A percentile compares a stretch with the other conserved stretches of the same genome.
phyloP scores from a whole-genome alignment of 805 yeast species.

The Pachysolen tannophilus region DNA sequence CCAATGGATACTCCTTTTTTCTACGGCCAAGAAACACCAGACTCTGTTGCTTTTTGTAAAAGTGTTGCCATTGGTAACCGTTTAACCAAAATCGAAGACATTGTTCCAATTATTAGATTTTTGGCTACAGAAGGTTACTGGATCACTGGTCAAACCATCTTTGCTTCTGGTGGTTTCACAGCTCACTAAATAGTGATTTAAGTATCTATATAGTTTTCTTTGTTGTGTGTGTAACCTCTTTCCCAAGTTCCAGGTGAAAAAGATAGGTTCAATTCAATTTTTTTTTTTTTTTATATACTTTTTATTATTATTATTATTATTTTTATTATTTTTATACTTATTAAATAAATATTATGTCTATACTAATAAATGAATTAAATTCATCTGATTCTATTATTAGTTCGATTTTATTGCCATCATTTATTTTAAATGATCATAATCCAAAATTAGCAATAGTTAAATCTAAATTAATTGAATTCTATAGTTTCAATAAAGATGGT shows the following conservation, averaged over 20 bases:
- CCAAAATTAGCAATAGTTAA: too few species aligned
- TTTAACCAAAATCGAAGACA: conserved; percentile 50
- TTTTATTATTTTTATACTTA: too few species aligned
- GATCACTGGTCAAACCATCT: conserved; percentile 66
- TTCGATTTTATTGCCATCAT: too few species aligned
- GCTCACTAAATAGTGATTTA: conserved; percentile 40
- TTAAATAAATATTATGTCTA: too few species aligned
- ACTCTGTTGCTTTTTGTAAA: conserved; percentile 47
- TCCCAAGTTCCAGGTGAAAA: conserved; percentile 6
- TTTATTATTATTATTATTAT: too few species aligned
- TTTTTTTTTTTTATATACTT: background rate
- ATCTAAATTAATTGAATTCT: too few species aligned
- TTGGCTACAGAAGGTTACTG: conserved; percentile 59
- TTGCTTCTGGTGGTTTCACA: conserved; percentile 58
- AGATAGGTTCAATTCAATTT: background rate
- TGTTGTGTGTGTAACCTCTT: too few species aligned
- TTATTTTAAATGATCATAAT: too few species aligned
- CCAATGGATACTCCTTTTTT: conserved; percentile 64
- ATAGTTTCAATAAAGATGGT: too few species aligned
- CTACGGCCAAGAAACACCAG: conserved; percentile 50
- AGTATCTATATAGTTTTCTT: too few species aligned
- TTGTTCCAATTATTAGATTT: conserved; percentile 55
- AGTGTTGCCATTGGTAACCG: conserved; percentile 38
- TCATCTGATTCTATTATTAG: too few species aligned
- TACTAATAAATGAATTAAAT: too few species aligned